These are phyloP conservation scores for Hemisphaericaspora xylofermentans DNA, from an alignment of 1,139 yeast species.

Conservation along the genomic window DNA sequence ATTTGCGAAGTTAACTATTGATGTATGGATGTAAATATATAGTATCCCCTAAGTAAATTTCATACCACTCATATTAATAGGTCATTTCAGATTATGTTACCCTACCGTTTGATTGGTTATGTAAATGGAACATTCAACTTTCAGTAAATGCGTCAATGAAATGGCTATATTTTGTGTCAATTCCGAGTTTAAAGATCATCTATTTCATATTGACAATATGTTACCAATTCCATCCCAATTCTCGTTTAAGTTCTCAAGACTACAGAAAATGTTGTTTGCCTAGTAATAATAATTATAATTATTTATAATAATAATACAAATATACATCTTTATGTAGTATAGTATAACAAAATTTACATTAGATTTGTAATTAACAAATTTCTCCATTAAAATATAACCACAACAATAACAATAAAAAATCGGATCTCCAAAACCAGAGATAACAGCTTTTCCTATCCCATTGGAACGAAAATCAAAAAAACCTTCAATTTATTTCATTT, in stretches of 20 bases:
- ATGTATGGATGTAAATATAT: constrained; percentile 4
- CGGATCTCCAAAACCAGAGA: no score
- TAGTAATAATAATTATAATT: no score
- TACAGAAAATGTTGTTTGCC: no score
- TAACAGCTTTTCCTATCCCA: no score
- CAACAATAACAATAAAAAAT: neutral
- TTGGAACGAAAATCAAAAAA: no score
- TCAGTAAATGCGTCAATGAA: neutral
- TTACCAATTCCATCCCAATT: neutral
- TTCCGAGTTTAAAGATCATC: no score
- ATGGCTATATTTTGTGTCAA: neutral
- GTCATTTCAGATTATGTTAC: neutral
- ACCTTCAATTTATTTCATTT: no score
- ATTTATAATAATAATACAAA: neutral
- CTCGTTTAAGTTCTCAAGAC: no score
- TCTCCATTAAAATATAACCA: no score
- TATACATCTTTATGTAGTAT: neutral
- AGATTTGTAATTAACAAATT: no score
- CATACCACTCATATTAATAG: constrained; percentile 2
- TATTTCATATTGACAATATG: neutral
- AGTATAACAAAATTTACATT: neutral
- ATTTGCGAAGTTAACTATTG: neutral
- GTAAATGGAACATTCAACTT: no score
- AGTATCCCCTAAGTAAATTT: constrained; percentile 3
- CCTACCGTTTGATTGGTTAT: constrained; percentile 3